Percentiles rank a stretch among this genome's conserved stretches.
Evolutionary conservation across 1,139 yeast genomes (phyloP).

Genomic region (Yamadazyma mexicana): DNA sequence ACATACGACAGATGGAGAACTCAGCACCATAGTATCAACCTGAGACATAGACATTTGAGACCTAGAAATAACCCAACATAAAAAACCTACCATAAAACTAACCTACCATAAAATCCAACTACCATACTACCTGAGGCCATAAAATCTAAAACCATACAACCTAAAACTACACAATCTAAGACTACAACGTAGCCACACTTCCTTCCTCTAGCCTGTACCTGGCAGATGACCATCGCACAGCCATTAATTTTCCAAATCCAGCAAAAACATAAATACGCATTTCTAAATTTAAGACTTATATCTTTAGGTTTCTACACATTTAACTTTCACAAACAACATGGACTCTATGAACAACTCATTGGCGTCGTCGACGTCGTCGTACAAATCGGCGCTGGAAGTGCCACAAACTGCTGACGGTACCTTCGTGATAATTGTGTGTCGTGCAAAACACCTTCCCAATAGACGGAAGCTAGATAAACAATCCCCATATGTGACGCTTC

Average conservation of each 20-base stretch:
- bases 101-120: no score
- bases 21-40: no score
- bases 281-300: no score
- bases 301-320: background rate
- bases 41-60: no score
- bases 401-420: constrained; percentile 49
- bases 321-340: constrained; percentile 1
- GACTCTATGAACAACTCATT: constrained; percentile 4
- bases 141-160: no score
- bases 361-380: constrained; percentile 4
- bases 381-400: constrained; percentile 1
- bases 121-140: no score
- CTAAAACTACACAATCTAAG: no score
- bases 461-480: constrained; percentile 83
- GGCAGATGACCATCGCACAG: constrained; percentile 3
- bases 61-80: no score
- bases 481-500: constrained; percentile 78
- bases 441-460: constrained; percentile 78
- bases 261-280: background rate
- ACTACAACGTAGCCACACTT: no score
- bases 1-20: no score
- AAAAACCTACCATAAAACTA: no score
- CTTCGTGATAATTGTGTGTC: constrained; percentile 43
- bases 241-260: background rate
- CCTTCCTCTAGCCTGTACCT: no score